Conservation (phyloP, 2,329 filamentous ascomycete species). For the Chlorencoelia australis region DNA sequence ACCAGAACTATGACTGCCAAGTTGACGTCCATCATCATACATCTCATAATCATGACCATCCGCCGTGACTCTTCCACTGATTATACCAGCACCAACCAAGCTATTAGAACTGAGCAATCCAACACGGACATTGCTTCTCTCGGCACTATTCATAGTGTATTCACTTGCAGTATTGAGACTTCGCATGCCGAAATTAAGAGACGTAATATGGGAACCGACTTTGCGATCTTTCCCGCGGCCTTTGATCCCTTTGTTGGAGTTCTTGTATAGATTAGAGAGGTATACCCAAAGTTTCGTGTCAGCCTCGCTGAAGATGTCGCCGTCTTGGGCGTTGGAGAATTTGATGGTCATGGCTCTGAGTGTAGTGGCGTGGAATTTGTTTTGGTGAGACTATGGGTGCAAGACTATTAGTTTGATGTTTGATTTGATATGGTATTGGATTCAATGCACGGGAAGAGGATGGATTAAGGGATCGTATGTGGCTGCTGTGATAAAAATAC, state of each 20-base stretch:
- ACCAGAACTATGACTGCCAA: conserved; percentile 26
- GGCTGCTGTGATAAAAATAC: too few species aligned
- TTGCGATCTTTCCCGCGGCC: conserved; percentile 79
- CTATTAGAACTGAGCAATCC: too few species aligned
- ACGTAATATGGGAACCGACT: conserved; percentile 37
- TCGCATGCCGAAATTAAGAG: too few species aligned
- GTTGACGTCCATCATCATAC: conserved; percentile 34
- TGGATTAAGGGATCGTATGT: too few species aligned
- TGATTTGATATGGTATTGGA: too few species aligned
- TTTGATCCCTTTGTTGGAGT: conserved; percentile 97
- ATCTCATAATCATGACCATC: conserved; percentile 39
- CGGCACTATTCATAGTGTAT: too few species aligned
- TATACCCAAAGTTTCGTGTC: conserved; percentile 77
- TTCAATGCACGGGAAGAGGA: too few species aligned
- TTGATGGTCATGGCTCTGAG: conserved; percentile 59
- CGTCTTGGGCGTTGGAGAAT: conserved; percentile 54
- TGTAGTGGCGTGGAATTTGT: conserved; percentile 78
- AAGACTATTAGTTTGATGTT: conserved; percentile 6
- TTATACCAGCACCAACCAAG: too few species aligned
- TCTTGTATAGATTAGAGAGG: conserved; percentile 84
- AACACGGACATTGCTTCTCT: too few species aligned
- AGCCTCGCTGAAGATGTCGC: conserved; percentile 50
- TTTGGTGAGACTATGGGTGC: conserved; percentile 78
- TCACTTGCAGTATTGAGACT: too few species aligned
- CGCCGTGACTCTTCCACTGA: too few species aligned